Evolutionary conservation across 2,329 filamentous ascomycete genomes (phyloP), one percentile per base, ranked within the genome.

Genomic region (Colletotrichum nymphaeae): DNA sequence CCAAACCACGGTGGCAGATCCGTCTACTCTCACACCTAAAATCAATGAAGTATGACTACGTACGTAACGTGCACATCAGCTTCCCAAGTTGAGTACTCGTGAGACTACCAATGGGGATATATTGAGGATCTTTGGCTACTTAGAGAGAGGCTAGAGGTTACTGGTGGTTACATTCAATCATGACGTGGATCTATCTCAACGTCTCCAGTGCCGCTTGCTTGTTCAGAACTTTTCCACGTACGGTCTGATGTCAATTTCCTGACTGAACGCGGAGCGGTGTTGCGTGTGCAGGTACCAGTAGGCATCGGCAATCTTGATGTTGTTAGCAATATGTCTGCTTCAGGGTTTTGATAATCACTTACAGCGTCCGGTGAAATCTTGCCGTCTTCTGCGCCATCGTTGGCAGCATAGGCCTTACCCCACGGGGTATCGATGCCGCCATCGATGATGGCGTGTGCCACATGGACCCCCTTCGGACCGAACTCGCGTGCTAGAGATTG

Each of bases 221-320:
- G 62, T 9, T 73, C 28, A 76, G 49, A 93, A 97, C 81, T 95
- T 97, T 86, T 97, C 95, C 65, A 95, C 86, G 81, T 90, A 95
- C 1, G 95, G 94, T 75, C 95, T 87, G 35, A 95, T 84, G 82
- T 97, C 95, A 77, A 97, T 82, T 83, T 97, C 94, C 79, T 94
- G 94, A 0, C 94, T 95, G 78, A 96, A 97, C 2, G 91, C 91
- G 6, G 93, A 94, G 76, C 90, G 88, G 37, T 92, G 93, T 84
- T 98, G 95, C 0, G 91, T 93, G 79, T 97, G 95, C 78, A 97
- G 80, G 79, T 92, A 86, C 94, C 94, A 97, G 79, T 97, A 97
- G 12, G 90, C 89, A 76, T 97, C 94, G 12, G 95, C 95, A 86
- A 97, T 97, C 91, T 96, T 58, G 22, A 42, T n/a, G 65, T 64